Percentiles rank a stretch among this genome's conserved stretches.
Evolutionary conservation across 2,329 filamentous ascomycete genomes (phyloP).

Genomic region (Colletotrichum sp.): DNA sequence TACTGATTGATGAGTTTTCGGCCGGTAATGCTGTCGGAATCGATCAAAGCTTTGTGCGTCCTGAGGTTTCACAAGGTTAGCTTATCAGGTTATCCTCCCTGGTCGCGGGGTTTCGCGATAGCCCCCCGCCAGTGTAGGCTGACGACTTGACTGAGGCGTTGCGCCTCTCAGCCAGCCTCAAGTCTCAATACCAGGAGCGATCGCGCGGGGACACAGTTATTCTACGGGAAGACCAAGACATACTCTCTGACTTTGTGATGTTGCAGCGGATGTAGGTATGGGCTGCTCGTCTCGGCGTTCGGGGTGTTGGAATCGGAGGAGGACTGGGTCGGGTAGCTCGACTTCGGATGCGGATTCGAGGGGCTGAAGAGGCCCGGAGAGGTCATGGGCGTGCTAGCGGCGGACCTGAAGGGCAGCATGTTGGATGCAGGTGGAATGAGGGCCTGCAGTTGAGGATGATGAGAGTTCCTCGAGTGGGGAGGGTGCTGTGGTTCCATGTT

Average conservation of each 20-base stretch:
- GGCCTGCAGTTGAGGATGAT: conserved; percentile 16
- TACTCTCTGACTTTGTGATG: conserved; percentile 79
- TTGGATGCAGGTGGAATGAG: conserved; percentile 34
- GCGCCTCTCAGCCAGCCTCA: not conserved
- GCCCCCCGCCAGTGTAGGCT: not conserved
- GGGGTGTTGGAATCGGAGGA: conserved; percentile 61
- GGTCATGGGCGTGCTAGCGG: conserved; percentile 63
- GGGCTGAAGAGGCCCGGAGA: conserved; percentile 69
- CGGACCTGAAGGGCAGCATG: conserved; percentile 51
- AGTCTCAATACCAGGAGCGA: not conserved
- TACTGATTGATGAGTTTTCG: conserved; percentile 98
- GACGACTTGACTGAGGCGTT: conserved; percentile 3
- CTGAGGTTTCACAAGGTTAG: conserved; percentile 40
- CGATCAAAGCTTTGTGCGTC: conserved; percentile 90
- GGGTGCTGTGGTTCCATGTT: conserved; percentile 15
- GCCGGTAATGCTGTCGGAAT: conserved; percentile 86
- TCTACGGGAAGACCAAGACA: conserved; percentile 26
- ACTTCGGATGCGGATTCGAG: conserved; percentile 43
- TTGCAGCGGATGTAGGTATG: conserved; percentile 74
- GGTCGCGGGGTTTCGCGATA: not conserved
- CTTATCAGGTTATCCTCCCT: not conserved
- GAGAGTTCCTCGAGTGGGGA: conserved; percentile 7
- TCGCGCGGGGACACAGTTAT: not conserved
- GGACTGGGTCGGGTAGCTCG: conserved; percentile 42
- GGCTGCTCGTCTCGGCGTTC: conserved; percentile 54